Base-by-base conservation (phyloP, 2,329 filamentous ascomycete species). In the Bipolaris victoriae region DNA sequence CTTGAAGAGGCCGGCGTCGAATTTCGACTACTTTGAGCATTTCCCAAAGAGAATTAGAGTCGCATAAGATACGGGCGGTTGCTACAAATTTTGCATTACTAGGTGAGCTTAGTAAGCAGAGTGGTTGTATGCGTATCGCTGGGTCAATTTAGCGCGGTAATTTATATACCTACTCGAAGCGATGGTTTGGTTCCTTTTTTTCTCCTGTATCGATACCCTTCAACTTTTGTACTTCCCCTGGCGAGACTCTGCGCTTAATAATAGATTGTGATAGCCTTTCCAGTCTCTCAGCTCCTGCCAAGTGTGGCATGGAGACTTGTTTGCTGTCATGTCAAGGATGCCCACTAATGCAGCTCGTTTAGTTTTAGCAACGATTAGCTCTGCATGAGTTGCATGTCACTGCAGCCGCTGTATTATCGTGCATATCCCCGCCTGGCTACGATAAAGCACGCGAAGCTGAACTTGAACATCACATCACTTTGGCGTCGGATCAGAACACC, bases 131-230 rank as follows among this genome's bases (percentile, higher is more conserved):
- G 20, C 20, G 3, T 24, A 3, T 16, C 43, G 15, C 10, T 18
- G 24, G 24, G 22, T 18, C 29, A 37, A n/a, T 33, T 10, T 31
- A 31, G 11, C 18, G n/a, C 26, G 26, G 33, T 29, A 31, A 5
- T 22, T 9, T 5, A 7, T 39, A 3, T 40, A 20, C 24, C 9
- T 46, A 44, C 33, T 22, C 49, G 18, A 20, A 35, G 51, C 49
- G 20, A 46, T 55, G 26, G 36, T 13, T 22, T 36, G 36, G 44
- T 52, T 46, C 45, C 13, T 54, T 57, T 29, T 48, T 20, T 55
- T 49, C 44, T 35, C 26, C 9, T 10, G 3, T 57, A 53, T 40
- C 44, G 57, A 65, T 67, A 64, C 64, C 62, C 64, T 36, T 54
- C 33, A 13, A 18, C 6, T 44, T 31, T 26, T n/a, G 7, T 48